A percentile compares a stretch with the other conserved stretches of the same genome.
phyloP scores from a whole-genome alignment of 164 flowering plant genomes.

The Vitis rupestris region DNA sequence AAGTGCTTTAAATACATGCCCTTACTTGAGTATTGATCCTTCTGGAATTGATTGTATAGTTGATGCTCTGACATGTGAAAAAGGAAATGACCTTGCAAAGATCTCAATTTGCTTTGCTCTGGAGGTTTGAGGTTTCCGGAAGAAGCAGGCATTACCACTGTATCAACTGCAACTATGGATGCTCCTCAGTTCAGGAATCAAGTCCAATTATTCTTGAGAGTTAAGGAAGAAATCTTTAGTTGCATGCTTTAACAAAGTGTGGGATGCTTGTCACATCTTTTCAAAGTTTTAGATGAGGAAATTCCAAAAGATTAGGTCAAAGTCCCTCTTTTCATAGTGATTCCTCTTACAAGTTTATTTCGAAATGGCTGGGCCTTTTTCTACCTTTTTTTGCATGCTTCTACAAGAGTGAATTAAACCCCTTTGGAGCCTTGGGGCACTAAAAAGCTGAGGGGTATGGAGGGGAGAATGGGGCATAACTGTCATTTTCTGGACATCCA shows the following conservation, averaged over 20 bases:
- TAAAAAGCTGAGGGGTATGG: conserved; percentile 18
- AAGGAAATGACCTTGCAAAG: no score
- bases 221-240: conserved; percentile 18
- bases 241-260: conserved; percentile 31
- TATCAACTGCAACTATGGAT: not conserved
- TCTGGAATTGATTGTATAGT: not conserved
- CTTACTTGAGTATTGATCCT: not conserved
- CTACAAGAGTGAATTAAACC: conserved; percentile 5
- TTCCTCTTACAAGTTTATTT: conserved; percentile 31
- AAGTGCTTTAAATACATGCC: no score
- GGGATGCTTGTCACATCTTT: conserved; percentile 36
- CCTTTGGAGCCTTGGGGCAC: conserved; percentile 21
- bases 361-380: conserved; percentile 22
- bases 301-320: conserved; percentile 38
- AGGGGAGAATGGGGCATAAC: conserved; percentile 1
- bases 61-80: not conserved
- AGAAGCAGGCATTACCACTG: not conserved
- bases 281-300: conserved; percentile 21
- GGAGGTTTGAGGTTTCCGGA: not conserved
- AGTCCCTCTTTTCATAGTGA: conserved; percentile 20
- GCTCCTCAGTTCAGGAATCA: conserved; percentile 21
- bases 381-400: conserved; percentile 22
- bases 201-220: conserved; percentile 24
- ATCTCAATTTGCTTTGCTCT: not conserved
- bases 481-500: conserved; percentile 4